Evolutionary conservation across 768 basidiomycete genomes (phyloP), one percentile per base, ranked within the genome.

Genomic region (Gymnopilus junonius): DNA sequence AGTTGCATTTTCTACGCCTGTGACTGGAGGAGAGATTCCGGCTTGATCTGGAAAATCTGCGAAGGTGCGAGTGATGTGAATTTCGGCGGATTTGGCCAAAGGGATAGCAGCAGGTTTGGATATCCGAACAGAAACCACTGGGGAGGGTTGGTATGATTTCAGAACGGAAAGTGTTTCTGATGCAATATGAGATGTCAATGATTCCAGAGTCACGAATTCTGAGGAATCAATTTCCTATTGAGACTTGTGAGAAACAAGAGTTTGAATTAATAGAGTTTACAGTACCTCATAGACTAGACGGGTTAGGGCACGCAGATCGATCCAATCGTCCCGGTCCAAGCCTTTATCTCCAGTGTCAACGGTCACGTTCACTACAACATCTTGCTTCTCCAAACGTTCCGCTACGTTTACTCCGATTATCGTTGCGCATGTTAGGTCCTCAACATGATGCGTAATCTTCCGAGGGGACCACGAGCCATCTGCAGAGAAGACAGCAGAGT

Each of bases 101-200:
- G 85, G 81, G 7, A 95, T 73, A 0, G 92, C 93, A 32, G 82
- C 83, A 11, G 91, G 90, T 71, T 95, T 95, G 7, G 87, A 83
- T 8, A 86, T 80, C n/a, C 82, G 80, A 25, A 94, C 80, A 0
- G 80, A 83, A 10, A 90, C 79, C 10, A 68, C 67, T 8, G 74
- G 75, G 29, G 64, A 56, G 14, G 58, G 63, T 55, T 42, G 57
- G 54, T 62, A 58, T 11, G 59, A 69, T 11, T 61, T 63, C 4
- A 71, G 50, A 14, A 71, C 63, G 21, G 73, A 61, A 15, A 92
- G 78, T 1, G 83, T 75, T 40, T 80, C 76, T 11, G 76, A 71
- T 0, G 90, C 85, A 20, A 88, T 78, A 17, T 76, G 76, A 6
- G 89, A 85, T 4, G 84, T 82, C n/a, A 94, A 76, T 1, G 90